These are phyloP conservation scores for Scedosporium minutisporum DNA, from an alignment of 2,329 filamentous ascomycete species.

Conservation along the genomic window DNA sequence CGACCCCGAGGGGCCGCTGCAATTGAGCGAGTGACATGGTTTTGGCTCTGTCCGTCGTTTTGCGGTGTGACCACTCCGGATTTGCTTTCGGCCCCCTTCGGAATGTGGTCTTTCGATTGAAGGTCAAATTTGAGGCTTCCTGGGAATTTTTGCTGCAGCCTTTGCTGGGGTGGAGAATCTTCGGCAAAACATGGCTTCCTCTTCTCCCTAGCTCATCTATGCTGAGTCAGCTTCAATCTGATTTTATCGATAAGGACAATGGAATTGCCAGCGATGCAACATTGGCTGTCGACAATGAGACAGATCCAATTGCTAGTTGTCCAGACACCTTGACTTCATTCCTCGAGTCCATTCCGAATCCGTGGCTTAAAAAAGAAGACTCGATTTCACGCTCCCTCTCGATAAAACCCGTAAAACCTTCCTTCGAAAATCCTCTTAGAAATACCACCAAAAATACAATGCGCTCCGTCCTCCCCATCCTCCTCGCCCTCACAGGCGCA, in stretches of 20 bases:
- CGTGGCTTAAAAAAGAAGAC: too few species aligned
- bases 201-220: too few species aligned
- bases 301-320: too few species aligned
- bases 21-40: conserved; percentile 36
- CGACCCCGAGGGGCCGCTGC: conserved; percentile 35
- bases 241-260: not conserved
- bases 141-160: too few species aligned
- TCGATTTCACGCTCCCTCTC: not conserved
- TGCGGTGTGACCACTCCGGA: not conserved
- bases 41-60: not conserved
- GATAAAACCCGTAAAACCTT: not conserved
- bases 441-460: not conserved
- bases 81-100: not conserved
- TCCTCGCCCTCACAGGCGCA: conserved; percentile 44
- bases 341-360: too few species aligned
- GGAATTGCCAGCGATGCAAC: conserved; percentile 7
- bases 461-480: not conserved
- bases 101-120: not conserved
- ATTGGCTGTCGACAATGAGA: not conserved
- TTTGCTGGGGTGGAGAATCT: too few species aligned
- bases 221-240: too few species aligned
- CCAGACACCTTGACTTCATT: too few species aligned
- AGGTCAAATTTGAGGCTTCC: too few species aligned
- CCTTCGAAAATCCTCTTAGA: not conserved
- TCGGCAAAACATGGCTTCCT: too few species aligned